Conservation (phyloP, 2,329 filamentous ascomycete genomes). For the Madurella mycetomatis region DNA sequence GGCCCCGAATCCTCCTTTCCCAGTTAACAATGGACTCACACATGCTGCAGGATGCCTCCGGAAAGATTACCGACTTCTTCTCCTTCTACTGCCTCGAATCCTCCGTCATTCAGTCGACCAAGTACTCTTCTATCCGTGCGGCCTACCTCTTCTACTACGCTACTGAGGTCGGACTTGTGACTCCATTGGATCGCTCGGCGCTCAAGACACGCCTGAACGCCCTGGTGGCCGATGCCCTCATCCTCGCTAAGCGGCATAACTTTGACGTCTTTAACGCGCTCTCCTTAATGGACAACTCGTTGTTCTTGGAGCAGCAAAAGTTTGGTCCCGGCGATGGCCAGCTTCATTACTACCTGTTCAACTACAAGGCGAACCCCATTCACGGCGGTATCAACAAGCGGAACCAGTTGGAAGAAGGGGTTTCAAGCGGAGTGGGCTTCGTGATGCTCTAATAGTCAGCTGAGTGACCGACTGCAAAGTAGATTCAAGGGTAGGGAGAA, state of each 20-base stretch:
- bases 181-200: slow-evolving; percentile 49
- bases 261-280: slow-evolving; percentile 98
- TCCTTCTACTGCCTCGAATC: slow-evolving; percentile 96
- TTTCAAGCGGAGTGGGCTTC: slow-evolving; percentile 81
- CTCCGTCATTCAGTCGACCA: slow-evolving; percentile 77
- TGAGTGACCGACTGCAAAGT: background rate
- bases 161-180: slow-evolving; percentile 67
- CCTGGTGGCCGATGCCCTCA: slow-evolving; percentile 78
- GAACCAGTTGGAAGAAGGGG: slow-evolving; percentile 72
- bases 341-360: slow-evolving; percentile 96
- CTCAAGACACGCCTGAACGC: slow-evolving; percentile 76
- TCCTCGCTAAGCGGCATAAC: slow-evolving; percentile 74
- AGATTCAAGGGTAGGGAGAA: background rate
- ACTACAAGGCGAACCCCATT: slow-evolving; percentile 86
- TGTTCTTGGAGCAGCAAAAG: slow-evolving; percentile 91
- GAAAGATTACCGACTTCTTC: slow-evolving; percentile 92
- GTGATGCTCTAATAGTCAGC: slow-evolving; percentile 57
- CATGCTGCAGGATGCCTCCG: slow-evolving; percentile 49
- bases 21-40: slow-evolving; percentile 6
- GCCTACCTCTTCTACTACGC: slow-evolving; percentile 98
- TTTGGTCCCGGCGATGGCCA: slow-evolving; percentile 93
- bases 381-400: slow-evolving; percentile 75
- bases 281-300: slow-evolving; percentile 85
- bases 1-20: slow-evolving; percentile 15
- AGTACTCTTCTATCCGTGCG: slow-evolving; percentile 75